Evolutionary conservation across 768 basidiomycete species (phyloP).

Genomic region (Lactifluus pinguis): DNA sequence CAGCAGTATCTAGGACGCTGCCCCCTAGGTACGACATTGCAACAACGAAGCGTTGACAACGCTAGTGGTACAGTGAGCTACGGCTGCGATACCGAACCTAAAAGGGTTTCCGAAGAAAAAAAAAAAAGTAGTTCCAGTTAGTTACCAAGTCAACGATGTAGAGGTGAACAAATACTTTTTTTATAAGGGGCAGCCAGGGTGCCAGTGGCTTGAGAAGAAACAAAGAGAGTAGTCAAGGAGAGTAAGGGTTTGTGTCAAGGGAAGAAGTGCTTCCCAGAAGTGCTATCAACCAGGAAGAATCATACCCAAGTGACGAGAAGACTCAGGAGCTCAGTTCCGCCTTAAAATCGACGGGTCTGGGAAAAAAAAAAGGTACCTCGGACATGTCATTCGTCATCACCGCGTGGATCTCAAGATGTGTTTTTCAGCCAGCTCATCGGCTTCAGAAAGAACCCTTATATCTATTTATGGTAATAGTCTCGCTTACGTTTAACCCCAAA

Average conservation of each 20-base stretch:
- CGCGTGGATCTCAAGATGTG: not conserved
- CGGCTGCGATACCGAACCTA: not conserved
- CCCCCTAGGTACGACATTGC: not conserved
- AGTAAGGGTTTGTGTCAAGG: not conserved
- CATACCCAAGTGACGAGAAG: not conserved
- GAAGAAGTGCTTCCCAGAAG: not conserved
- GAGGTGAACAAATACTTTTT: not conserved
- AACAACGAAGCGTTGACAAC: not conserved
- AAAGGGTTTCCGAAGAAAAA: not conserved
- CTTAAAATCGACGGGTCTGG: not conserved
- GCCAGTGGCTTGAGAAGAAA: no score
- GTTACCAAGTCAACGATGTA: constrained; percentile 8
- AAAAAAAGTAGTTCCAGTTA: not conserved
- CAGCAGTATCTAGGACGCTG: not conserved
- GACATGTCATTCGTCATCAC: no score
- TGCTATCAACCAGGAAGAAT: not conserved
- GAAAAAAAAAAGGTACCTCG: not conserved
- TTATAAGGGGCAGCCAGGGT: not conserved
- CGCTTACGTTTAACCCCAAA: no score
- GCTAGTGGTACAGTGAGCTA: not conserved
- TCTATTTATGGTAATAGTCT: no score
- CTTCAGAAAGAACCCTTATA: no score
- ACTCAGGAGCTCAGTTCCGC: not conserved
- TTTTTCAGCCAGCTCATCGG: no score
- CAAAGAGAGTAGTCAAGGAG: not conserved